Evolutionary conservation across 2,329 filamentous ascomycete genomes (phyloP).

Genomic region (Colletotrichum trifolii): DNA sequence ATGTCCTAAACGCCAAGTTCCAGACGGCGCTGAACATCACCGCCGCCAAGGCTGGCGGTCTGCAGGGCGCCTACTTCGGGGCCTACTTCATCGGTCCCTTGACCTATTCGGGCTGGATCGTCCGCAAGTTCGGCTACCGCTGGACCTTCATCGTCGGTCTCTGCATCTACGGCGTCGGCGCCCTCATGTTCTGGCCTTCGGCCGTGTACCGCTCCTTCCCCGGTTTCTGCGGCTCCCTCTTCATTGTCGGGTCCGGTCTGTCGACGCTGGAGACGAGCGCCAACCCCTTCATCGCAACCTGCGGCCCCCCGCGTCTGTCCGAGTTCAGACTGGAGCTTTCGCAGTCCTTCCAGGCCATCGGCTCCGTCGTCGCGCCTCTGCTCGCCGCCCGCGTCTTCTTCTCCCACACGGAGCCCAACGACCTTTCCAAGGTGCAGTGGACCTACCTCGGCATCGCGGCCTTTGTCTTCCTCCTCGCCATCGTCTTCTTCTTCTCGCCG

Average conservation of each 20-base stretch:
- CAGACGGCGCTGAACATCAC: constrained; percentile 57
- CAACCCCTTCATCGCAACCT: constrained; percentile 64
- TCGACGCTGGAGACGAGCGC: constrained; percentile 69
- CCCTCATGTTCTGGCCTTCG: constrained; percentile 68
- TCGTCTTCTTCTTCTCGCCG: constrained; percentile 67
- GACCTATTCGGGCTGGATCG: constrained; percentile 59
- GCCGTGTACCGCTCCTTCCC: constrained; percentile 65
- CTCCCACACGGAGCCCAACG: constrained; percentile 59
- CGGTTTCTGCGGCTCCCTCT: constrained; percentile 69
- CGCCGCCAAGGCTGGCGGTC: constrained; percentile 56
- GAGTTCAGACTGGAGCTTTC: constrained; percentile 69
- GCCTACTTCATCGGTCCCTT: constrained; percentile 53
- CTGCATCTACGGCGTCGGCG: constrained; percentile 65
- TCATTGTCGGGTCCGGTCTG: constrained; percentile 52
- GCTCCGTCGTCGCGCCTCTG: constrained; percentile 67
- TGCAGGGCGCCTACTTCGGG: constrained; percentile 64
- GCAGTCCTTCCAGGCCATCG: constrained; percentile 68
- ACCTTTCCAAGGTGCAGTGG: constrained; percentile 71
- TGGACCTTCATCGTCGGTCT: constrained; percentile 75
- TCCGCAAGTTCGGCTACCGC: constrained; percentile 74
- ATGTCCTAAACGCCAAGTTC: constrained; percentile 62
- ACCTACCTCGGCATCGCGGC: constrained; percentile 71
- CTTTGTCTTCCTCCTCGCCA: constrained; percentile 67
- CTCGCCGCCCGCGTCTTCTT: constrained; percentile 72
- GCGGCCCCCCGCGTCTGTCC: constrained; percentile 68